phyloP scores from a whole-genome alignment of 805 yeast species.

The Metschnikowia lachancei region DNA sequence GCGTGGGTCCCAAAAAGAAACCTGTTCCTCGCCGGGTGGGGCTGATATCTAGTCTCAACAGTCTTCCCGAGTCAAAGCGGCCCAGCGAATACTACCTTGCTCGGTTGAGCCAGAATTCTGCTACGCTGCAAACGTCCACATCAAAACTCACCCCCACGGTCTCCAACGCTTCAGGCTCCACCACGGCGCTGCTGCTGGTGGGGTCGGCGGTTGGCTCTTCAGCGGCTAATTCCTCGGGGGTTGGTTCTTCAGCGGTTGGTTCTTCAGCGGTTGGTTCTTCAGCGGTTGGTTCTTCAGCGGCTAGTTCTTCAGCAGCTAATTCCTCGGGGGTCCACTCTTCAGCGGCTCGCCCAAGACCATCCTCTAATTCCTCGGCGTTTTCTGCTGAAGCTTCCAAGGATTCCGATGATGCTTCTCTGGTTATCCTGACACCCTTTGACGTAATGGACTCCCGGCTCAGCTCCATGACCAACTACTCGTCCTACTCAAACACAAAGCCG shows the following conservation, averaged over 20 bases:
- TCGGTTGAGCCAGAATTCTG: constrained; percentile 26
- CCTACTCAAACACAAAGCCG: constrained; percentile 17
- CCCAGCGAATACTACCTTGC: constrained; percentile 42
- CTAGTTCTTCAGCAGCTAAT: too few relatives aligned
- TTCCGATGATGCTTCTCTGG: constrained; percentile 38
- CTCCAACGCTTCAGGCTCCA: too few relatives aligned
- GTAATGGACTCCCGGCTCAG: constrained; percentile 37
- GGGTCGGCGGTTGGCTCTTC: too few relatives aligned
- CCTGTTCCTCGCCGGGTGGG: constrained; percentile 28
- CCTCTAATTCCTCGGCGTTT: constrained; percentile 33
- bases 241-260: too few relatives aligned
- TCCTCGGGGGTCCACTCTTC: too few relatives aligned
- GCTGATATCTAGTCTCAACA: constrained; percentile 26
- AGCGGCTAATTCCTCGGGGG: too few relatives aligned
- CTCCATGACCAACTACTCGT: constrained; percentile 33
- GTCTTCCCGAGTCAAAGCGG: constrained; percentile 27
- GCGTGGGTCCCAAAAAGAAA: constrained; percentile 19
- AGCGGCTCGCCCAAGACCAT: constrained; percentile 21
- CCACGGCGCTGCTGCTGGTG: too few relatives aligned
- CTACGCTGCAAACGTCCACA: neutral
- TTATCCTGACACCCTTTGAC: constrained; percentile 34
- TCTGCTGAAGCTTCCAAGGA: constrained; percentile 30
- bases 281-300: neutral
- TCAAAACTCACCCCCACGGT: neutral
- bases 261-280: too few relatives aligned